Conservation (phyloP, 176 grass and related monocot species). For the Carex cristatella region DNA sequence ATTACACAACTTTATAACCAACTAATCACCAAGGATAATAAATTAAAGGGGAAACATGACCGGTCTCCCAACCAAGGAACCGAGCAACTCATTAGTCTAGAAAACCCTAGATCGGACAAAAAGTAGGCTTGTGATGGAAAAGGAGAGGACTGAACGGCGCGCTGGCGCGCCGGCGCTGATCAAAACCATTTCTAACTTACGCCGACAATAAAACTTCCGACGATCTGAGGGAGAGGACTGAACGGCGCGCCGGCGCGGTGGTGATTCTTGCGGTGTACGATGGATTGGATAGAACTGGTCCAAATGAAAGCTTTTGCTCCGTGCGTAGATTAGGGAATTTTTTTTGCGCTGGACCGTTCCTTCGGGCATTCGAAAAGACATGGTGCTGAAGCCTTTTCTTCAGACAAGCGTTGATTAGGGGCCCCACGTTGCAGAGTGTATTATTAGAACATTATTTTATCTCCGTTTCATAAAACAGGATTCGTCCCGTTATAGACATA, state of each 20-base stretch:
- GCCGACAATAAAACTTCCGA: neutral
- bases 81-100: neutral
- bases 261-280: neutral
- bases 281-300: conserved; percentile 10
- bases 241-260: neutral
- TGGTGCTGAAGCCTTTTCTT: conserved; percentile 7
- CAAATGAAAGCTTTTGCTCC: neutral
- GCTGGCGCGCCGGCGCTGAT: neutral
- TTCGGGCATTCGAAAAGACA: neutral
- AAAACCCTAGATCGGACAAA: conserved; percentile 13
- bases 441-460: neutral
- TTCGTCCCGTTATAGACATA: neutral
- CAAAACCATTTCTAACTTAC: neutral
- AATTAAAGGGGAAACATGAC: neutral
- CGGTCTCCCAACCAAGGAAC: neutral
- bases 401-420: neutral
- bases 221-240: neutral
- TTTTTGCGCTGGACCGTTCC: conserved; percentile 1
- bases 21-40: neutral
- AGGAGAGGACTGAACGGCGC: neutral
- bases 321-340: neutral
- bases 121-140: neutral
- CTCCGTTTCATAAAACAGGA: neutral
- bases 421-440: neutral
- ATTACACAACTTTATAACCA: neutral